phyloP scores from a whole-genome alignment of 805 yeast species.

The Candida silvicultrix region DNA sequence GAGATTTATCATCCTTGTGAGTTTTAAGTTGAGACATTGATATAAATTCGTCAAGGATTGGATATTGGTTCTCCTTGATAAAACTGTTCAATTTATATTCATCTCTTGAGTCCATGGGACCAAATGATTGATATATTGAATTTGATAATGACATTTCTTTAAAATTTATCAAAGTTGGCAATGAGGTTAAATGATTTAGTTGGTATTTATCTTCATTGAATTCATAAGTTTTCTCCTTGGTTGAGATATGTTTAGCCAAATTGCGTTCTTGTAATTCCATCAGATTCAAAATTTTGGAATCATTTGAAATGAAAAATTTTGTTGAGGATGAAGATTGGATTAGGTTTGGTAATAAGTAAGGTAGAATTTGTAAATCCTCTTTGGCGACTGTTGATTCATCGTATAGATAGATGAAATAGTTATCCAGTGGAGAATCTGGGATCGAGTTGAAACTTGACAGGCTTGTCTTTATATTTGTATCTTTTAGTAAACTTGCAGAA shows the following conservation, averaged over 20 bases:
- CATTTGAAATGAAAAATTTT: constrained; percentile 46
- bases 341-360: constrained; percentile 52
- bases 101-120: constrained; percentile 58
- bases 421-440: constrained; percentile 29
- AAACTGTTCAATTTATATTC: constrained; percentile 41
- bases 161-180: constrained; percentile 57
- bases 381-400: constrained; percentile 42
- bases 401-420: constrained; percentile 48
- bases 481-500: constrained; percentile 8
- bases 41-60: constrained; percentile 47
- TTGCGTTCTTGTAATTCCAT: constrained; percentile 33
- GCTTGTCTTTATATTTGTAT: constrained; percentile 15
- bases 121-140: constrained; percentile 50
- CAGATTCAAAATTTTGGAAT: constrained; percentile 30
- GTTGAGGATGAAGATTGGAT: too few species aligned
- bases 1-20: too few species aligned
- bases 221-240: constrained; percentile 24
- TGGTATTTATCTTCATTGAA: constrained; percentile 41
- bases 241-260: constrained; percentile 33
- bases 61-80: constrained; percentile 39
- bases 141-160: constrained; percentile 51
- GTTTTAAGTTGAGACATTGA: constrained; percentile 22
- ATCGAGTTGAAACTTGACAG: constrained; percentile 1
- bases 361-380: constrained; percentile 60
- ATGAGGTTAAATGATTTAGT: constrained; percentile 48